Evolutionary conservation across 2,329 filamentous ascomycete genomes (phyloP).

Genomic region (Sporothrix sp.): DNA sequence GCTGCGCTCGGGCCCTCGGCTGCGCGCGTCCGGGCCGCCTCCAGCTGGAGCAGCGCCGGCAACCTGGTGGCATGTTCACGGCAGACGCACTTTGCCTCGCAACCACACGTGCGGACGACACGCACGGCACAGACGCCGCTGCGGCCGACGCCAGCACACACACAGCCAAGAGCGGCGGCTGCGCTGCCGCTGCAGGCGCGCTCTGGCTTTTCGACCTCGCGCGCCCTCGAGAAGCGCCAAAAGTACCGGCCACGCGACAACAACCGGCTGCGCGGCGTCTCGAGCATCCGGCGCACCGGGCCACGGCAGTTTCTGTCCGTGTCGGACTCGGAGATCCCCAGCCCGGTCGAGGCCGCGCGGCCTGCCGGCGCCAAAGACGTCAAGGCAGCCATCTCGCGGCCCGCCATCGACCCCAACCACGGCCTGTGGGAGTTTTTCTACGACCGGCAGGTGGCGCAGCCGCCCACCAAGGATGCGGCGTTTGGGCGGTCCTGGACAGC

Average conservation of each 20-base stretch:
- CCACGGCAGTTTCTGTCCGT: slow-evolving; percentile 65
- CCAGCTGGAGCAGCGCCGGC: not conserved
- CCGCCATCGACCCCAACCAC: slow-evolving; percentile 61
- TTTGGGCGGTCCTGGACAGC: slow-evolving; percentile 79
- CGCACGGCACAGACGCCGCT: not conserved
- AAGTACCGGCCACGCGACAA: slow-evolving; percentile 54
- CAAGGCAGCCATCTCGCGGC: slow-evolving; percentile 25
- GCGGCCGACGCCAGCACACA: not conserved
- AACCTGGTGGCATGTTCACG: slow-evolving; percentile 1
- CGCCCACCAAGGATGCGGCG: slow-evolving; percentile 58
- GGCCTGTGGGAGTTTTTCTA: slow-evolving; percentile 92
- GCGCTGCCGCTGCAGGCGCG: slow-evolving; percentile 8
- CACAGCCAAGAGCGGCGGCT: not conserved
- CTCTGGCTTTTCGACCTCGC: slow-evolving; percentile 45
- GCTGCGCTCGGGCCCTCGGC: slow-evolving; percentile 9
- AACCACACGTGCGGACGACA: not conserved
- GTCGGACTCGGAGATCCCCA: too few species aligned
- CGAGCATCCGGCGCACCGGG: slow-evolving; percentile 68
- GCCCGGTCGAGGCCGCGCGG: too few species aligned
- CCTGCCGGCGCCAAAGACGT: not conserved
- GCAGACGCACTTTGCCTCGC: not conserved
- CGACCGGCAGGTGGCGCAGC: slow-evolving; percentile 53
- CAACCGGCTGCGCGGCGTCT: slow-evolving; percentile 73
- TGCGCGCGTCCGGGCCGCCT: not conserved
- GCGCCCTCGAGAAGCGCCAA: slow-evolving; percentile 35